Evolutionary conservation across 202 grass and related monocot species (phyloP).

Genomic region (Eragrostis tef): DNA sequence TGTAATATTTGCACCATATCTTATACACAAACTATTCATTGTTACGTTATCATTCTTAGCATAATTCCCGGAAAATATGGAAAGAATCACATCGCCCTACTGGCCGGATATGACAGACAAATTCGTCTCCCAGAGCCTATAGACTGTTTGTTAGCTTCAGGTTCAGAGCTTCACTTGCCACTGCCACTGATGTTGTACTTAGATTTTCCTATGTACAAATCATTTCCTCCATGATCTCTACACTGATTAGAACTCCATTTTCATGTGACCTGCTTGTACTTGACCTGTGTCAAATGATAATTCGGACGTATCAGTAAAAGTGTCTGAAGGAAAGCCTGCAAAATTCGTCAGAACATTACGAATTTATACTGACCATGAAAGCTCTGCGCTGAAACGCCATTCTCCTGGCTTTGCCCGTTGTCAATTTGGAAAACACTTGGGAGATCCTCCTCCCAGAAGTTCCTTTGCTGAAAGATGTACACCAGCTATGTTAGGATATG

Average conservation of each 20-base stretch:
- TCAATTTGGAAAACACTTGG: constrained; percentile 65
- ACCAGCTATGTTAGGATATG: neutral
- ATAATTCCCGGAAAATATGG: constrained; percentile 7
- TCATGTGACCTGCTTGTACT: constrained; percentile 59
- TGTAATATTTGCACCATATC: constrained; percentile 45
- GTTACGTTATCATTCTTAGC: constrained; percentile 37
- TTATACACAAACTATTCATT: constrained; percentile 42
- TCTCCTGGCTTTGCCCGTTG: constrained; percentile 53
- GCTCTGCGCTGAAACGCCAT: constrained; percentile 43
- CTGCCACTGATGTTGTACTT: constrained; percentile 22
- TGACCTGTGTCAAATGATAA: constrained; percentile 33
- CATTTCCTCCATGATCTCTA: neutral
- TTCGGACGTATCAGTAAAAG: neutral
- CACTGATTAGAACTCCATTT: constrained; percentile 56
- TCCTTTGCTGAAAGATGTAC: constrained; percentile 57
- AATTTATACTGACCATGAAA: constrained; percentile 49
- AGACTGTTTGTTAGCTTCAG: constrained; percentile 54
- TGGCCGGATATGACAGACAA: constrained; percentile 39
- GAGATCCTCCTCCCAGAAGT: constrained; percentile 72
- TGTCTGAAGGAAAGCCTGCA: neutral
- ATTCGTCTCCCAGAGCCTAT: constrained; percentile 44
- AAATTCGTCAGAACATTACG: neutral
- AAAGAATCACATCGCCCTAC: constrained; percentile 42
- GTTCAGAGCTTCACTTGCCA: constrained; percentile 46
- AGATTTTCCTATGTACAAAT: constrained; percentile 53